phyloP scores from a whole-genome alignment of 1,139 yeast species.

The Candida sp. region DNA sequence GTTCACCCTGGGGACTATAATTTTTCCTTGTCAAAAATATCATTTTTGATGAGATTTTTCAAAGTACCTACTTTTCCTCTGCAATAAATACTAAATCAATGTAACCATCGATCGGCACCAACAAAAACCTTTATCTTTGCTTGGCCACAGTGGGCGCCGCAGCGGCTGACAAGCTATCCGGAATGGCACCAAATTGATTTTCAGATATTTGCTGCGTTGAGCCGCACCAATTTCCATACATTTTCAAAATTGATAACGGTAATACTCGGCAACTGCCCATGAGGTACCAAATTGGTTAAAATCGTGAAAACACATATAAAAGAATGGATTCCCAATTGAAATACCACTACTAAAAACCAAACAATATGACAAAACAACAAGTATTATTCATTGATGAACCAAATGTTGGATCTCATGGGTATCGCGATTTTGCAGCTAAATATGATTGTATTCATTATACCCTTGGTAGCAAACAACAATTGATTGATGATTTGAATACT shows the following conservation, averaged over 20 bases:
- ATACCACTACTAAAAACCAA: not conserved
- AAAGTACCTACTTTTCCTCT: not conserved
- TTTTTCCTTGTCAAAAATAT: no score
- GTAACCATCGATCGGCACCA: not conserved
- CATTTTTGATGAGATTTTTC: not conserved
- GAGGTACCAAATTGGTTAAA: not conserved
- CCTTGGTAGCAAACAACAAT: slow-evolving; percentile 37
- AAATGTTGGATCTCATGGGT: slow-evolving; percentile 31
- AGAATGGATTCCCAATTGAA: not conserved
- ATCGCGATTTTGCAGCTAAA: slow-evolving; percentile 26
- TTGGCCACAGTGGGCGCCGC: not conserved
- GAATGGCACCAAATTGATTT: no score
- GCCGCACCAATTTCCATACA: slow-evolving; percentile 1
- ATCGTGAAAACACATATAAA: not conserved
- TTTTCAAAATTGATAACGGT: not conserved
- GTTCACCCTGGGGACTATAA: no score
- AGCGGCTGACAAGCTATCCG: no score
- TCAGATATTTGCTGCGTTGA: not conserved
- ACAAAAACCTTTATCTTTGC: not conserved
- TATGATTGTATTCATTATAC: slow-evolving; percentile 44
- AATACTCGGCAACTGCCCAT: not conserved
- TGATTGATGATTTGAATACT: slow-evolving; percentile 33
- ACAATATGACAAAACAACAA: slow-evolving; percentile 19
- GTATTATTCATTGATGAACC: slow-evolving; percentile 48
- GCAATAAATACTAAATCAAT: no score